Conservation (phyloP, 2,329 filamentous ascomycete genomes). For the Polytolypa hystricis region DNA sequence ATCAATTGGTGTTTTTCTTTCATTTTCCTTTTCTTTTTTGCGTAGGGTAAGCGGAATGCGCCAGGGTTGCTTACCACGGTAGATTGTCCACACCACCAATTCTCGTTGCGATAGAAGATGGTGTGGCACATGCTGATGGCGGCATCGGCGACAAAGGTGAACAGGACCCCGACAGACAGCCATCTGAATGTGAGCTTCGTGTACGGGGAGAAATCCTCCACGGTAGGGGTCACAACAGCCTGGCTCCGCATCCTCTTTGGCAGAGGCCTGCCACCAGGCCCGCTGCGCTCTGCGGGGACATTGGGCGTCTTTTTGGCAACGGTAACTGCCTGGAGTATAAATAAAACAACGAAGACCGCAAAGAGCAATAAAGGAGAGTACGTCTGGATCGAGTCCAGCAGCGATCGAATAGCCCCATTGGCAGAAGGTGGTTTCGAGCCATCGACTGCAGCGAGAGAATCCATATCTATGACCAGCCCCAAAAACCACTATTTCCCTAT, state of each 20-base stretch:
- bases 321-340: constrained; percentile 50
- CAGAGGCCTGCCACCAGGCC: constrained; percentile 82
- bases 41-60: no score
- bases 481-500: constrained; percentile 27
- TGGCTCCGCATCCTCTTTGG: constrained; percentile 51
- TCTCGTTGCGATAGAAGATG: constrained; percentile 50
- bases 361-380: constrained; percentile 55
- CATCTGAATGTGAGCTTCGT: constrained; percentile 65
- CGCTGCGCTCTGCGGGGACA: constrained; percentile 44
- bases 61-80: constrained; percentile 57
- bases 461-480: no score
- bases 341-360: constrained; percentile 51
- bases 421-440: constrained; percentile 13
- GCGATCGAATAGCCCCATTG: constrained; percentile 30
- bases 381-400: constrained; percentile 42
- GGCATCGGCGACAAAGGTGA: constrained; percentile 67
- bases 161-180: constrained; percentile 57
- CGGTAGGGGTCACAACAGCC: constrained; percentile 37
- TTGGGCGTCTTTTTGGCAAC: constrained; percentile 39
- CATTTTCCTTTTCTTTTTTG: constrained; percentile 1
- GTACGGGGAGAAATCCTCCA: constrained; percentile 51
- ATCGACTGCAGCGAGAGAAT: constrained; percentile 3
- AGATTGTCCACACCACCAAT: constrained; percentile 75
- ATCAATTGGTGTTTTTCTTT: constrained; percentile 7
- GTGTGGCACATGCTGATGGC: constrained; percentile 64